Evolutionary conservation across 805 yeast genomes (phyloP).

Genomic region (Ogataea allantospora): DNA sequence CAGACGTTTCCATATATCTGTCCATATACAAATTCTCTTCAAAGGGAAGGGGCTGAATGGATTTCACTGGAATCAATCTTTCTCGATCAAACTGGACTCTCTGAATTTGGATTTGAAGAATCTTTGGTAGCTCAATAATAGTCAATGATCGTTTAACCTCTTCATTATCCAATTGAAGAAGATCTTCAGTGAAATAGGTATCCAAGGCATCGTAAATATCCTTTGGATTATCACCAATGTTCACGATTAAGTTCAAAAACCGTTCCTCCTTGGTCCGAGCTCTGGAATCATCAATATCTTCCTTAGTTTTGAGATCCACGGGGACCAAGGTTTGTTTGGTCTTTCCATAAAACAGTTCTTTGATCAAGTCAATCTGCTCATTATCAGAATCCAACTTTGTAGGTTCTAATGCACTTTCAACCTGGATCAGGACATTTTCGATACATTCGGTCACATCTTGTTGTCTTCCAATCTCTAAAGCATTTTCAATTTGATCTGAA

Average conservation of each 20-base stretch:
- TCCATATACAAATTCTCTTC: slow-evolving; percentile 80
- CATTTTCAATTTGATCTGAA: slow-evolving; percentile 67
- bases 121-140: slow-evolving; percentile 68
- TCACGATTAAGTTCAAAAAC: slow-evolving; percentile 77
- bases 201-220: slow-evolving; percentile 90
- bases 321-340: slow-evolving; percentile 75
- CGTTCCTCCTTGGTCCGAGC: slow-evolving; percentile 63
- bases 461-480: slow-evolving; percentile 82
- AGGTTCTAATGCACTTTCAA: slow-evolving; percentile 84
- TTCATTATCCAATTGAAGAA: slow-evolving; percentile 67
- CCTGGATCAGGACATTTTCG: slow-evolving; percentile 86
- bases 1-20: slow-evolving; percentile 74
- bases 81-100: slow-evolving; percentile 87
- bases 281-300: slow-evolving; percentile 25
- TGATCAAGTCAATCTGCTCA: slow-evolving; percentile 82
- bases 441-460: slow-evolving; percentile 98
- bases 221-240: slow-evolving; percentile 84
- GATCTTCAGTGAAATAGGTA: slow-evolving; percentile 73
- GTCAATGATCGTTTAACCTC: slow-evolving; percentile 71
- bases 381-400: slow-evolving; percentile 60
- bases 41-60: slow-evolving; percentile 78
- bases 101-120: slow-evolving; percentile 89
- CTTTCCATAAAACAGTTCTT: slow-evolving; percentile 79
- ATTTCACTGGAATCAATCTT: slow-evolving; percentile 72
- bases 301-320: slow-evolving; percentile 32